Evolutionary conservation across 108 stramenopile genomes (phyloP).

Genomic region (Nitzschia sp.): DNA sequence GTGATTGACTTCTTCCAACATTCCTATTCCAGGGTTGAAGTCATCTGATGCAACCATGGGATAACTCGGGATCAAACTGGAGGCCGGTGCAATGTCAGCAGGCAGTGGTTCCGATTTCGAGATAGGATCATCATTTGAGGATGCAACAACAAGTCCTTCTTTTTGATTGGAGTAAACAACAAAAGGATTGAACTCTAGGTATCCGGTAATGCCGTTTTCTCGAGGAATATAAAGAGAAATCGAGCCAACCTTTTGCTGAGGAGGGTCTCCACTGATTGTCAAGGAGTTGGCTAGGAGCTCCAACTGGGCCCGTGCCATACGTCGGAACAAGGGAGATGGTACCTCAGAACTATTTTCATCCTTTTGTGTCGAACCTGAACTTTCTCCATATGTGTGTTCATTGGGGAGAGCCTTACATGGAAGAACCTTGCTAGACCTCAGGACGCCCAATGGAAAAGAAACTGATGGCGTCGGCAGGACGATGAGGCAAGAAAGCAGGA

Average conservation of each 20-base stretch:
- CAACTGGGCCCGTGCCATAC: conserved; percentile 75
- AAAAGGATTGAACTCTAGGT: conserved; percentile 80
- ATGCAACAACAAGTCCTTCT: conserved; percentile 77
- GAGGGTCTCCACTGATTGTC: conserved; percentile 24
- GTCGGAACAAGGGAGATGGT: conserved; percentile 68
- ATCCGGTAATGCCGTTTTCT: conserved; percentile 74
- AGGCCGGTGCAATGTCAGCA: conserved; percentile 54
- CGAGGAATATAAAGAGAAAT: conserved; percentile 81
- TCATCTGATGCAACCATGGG: conserved; percentile 53
- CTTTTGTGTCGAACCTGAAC: no score
- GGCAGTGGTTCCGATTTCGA: conserved; percentile 56
- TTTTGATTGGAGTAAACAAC: conserved; percentile 67
- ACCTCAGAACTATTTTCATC: conserved; percentile 52
- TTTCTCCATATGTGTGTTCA: no score
- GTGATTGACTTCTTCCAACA: conserved; percentile 61
- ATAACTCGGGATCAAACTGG: conserved; percentile 52
- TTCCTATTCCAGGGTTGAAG: conserved; percentile 40
- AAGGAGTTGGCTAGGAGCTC: conserved; percentile 74
- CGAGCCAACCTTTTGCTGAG: conserved; percentile 60
- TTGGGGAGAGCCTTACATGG: not conserved
- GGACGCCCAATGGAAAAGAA: not conserved
- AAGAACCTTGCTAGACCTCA: not conserved
- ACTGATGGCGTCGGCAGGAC: no score
- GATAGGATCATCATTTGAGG: conserved; percentile 31
- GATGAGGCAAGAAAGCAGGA: no score